A percentile compares a stretch with the other conserved stretches of the same genome.
phyloP scores from a whole-genome alignment of 2,329 filamentous ascomycete genomes.

The Mollisiaceae sp. region DNA sequence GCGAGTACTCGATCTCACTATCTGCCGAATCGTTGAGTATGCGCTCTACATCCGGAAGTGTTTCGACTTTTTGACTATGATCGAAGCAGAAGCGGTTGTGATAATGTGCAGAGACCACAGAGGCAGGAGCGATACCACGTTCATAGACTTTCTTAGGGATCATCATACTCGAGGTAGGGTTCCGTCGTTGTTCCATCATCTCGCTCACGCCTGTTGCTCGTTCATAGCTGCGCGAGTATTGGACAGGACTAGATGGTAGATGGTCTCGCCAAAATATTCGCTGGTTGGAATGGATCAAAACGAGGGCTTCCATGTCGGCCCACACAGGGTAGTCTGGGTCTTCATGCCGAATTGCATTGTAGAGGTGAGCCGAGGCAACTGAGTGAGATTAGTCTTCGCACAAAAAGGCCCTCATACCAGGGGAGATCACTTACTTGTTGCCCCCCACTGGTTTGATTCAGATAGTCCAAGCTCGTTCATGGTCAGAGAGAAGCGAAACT shows the following conservation, averaged over 20 bases:
- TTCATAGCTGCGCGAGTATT: constrained; percentile 19
- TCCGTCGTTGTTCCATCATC: constrained; percentile 13
- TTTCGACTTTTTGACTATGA: background rate
- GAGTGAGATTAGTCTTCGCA: background rate
- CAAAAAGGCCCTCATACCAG: background rate
- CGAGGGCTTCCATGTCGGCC: constrained; percentile 30
- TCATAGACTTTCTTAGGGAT: background rate
- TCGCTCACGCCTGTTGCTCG: constrained; percentile 16
- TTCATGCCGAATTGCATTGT: constrained; percentile 27
- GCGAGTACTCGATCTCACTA: constrained; percentile 5
- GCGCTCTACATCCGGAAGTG: constrained; percentile 7
- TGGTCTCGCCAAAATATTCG: constrained; percentile 18
- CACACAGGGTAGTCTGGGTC: constrained; percentile 18
- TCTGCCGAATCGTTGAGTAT: constrained; percentile 10
- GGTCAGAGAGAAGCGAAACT: constrained; percentile 25
- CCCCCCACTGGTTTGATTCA: constrained; percentile 19
- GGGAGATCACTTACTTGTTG: constrained; percentile 7
- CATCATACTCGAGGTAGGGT: background rate
- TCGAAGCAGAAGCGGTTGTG: constrained; percentile 9
- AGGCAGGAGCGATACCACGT: constrained; percentile 18
- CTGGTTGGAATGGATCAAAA: constrained; percentile 25
- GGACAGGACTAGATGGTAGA: constrained; percentile 11
- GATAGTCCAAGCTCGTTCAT: constrained; percentile 24
- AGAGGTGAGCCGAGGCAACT: constrained; percentile 27
- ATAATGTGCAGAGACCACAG: constrained; percentile 15